Evolutionary conservation across 2,329 filamentous ascomycete genomes (phyloP), one percentile per base, ranked within the genome.

Genomic region (Annulohypoxylon truncatum): DNA sequence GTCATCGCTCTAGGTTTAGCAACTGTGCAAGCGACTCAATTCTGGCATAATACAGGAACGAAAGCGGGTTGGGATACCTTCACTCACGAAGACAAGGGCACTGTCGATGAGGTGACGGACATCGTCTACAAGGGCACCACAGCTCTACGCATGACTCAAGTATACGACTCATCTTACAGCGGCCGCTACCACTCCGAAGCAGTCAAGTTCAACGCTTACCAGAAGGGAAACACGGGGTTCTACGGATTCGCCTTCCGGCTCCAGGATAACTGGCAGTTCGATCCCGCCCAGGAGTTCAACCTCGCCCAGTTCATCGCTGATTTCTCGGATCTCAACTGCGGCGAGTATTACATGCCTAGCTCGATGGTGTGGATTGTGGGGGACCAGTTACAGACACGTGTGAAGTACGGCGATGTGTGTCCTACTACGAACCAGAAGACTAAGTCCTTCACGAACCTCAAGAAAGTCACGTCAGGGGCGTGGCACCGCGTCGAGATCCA

Each of bases 181-280:
- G 82, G 79, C 18, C 82, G 82, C 8, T 85, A 84, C 73, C 83
- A 85, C 75, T 82, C 83, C 35, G 83, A 85, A 73, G 80, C 80
- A 10, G 75, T 78, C 61, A 78, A 80, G 66, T 74, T 80, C 69
- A 73, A 81, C 65, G 82, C 78, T 15, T 85, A 85, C 76, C 73
- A 77, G 64, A 79, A 77, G 58, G 82, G 80, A 48, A 80, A 85
- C 59, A 75, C 75, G 18, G 79, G 79, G 22, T 84, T 81, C 75
- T 85, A 85, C 76, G 82, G 83, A 33, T 86, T 85, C 72, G 75
- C 77, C 0, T 85, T 86, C 76, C 81, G 82, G n/a, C 79, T 86
- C 6, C 77, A 79, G 24, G 71, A 80, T 0, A 57, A 76, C 61
- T 85, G 83, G 83, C 73, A 85, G 66, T 83, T 83, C 71, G 69